phyloP scores from a whole-genome alignment of 306 rosid species.

The Prunus davidiana region DNA sequence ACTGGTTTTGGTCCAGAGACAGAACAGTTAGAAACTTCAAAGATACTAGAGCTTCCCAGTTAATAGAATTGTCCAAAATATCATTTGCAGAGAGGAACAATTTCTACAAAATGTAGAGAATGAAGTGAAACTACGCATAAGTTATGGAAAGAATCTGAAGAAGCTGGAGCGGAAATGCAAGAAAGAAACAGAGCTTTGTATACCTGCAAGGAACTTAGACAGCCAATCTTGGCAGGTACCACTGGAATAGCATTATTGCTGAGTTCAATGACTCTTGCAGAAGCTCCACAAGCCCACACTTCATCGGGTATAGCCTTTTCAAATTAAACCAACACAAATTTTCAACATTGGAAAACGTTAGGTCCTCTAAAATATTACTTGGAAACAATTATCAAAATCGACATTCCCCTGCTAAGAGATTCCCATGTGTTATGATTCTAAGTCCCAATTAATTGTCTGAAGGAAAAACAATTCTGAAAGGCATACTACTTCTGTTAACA shows the following conservation, averaged over 20 bases:
- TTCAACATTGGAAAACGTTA: background rate
- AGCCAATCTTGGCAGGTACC: slow-evolving; percentile 52
- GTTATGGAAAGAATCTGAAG: background rate
- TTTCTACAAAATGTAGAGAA: slow-evolving; percentile 52
- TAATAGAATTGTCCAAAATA: slow-evolving; percentile 48
- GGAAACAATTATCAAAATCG: background rate
- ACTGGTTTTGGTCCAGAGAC: slow-evolving; percentile 75
- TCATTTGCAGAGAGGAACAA: slow-evolving; percentile 53
- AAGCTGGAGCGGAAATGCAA: slow-evolving; percentile 8
- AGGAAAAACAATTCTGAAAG: background rate
- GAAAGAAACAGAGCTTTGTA: slow-evolving; percentile 18
- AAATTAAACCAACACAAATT: slow-evolving; percentile 17
- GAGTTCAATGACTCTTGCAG: slow-evolving; percentile 70
- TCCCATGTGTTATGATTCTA: background rate
- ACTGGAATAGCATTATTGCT: slow-evolving; percentile 52
- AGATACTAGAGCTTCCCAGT: slow-evolving; percentile 66
- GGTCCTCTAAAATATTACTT: background rate
- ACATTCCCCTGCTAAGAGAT: background rate
- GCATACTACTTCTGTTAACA: background rate
- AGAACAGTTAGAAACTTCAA: slow-evolving; percentile 59
- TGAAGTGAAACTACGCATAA: slow-evolving; percentile 13
- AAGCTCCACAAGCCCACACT: slow-evolving; percentile 69
- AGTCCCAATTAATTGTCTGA: background rate
- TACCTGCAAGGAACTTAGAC: slow-evolving; percentile 58
- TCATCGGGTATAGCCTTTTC: slow-evolving; percentile 72